Base-by-base conservation (phyloP, 805 yeast species). In the Komagataella pseudopastoris region DNA sequence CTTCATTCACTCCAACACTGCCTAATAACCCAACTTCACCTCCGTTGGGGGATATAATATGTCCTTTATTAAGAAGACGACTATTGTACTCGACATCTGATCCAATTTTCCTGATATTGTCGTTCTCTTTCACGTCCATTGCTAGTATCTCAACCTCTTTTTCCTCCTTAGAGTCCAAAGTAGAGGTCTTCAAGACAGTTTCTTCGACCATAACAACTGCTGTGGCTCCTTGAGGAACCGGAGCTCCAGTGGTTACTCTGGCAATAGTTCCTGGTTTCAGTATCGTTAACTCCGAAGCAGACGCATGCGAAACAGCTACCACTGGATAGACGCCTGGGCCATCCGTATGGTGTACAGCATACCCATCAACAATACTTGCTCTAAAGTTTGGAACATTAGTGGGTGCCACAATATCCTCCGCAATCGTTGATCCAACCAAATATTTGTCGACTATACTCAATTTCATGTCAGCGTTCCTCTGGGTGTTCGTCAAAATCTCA, bases 311-410 rank as follows among this genome's bases (percentile, higher is more conserved):
- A 5, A 71, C 61, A 2, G 65, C 53, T 0, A 65, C 69, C 5
- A 77, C 70, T 0, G 71, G 70, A 51, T 70, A 71, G 0, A 59
- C 57, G 1, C 76, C 78, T 0, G 78, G 73, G 7, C 78, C 74
- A 55, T 73, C 79, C 0, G 66, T 50, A 52, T 68, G 67, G 4
- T 63, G 52, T 0, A 76, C 77, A 1, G 81, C 81, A 55, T 77
- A 77, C 0, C 82, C 82, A 56, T 77, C 82, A 3, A 77, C 81
- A 23, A 77, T 74, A 52, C 78, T 71, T 2, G 82, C 80, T n/a
- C 76, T 58, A 60, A 74, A 76, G 16, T 68, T 64, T 0, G 81
- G 81, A 10, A 75, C 76, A 51, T 67, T 61, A 1, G 63, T 55
- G 0, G 68, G 63, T 1, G 79, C 63, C 43, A 45, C 48, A 2